These are phyloP conservation scores for Solanum hybrid DNA, from an alignment of 305 asterid species.

Conservation along the genomic window DNA sequence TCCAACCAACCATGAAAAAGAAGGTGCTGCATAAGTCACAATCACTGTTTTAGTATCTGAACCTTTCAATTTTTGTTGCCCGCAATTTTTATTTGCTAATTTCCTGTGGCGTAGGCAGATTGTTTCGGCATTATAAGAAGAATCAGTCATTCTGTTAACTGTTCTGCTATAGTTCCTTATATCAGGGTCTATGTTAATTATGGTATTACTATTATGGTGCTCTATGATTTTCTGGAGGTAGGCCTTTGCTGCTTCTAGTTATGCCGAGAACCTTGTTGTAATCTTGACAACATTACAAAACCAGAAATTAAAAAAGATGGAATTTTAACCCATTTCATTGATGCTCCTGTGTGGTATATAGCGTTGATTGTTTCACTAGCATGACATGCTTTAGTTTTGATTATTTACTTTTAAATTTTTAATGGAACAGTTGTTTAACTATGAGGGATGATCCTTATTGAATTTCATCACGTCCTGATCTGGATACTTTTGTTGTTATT, in stretches of 20 bases:
- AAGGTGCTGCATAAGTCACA: slow-evolving; percentile 29
- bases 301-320: not conserved
- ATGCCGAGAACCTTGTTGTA: slow-evolving; percentile 5
- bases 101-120: slow-evolving; percentile 32
- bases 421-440: not conserved
- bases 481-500: not conserved
- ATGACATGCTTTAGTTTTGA: not conserved
- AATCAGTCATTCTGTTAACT: slow-evolving; percentile 21
- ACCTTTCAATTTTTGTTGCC: slow-evolving; percentile 22
- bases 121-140: slow-evolving; percentile 19
- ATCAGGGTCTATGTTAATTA: slow-evolving; percentile 12
- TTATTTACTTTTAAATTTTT: not conserved
- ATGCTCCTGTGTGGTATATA: not conserved
- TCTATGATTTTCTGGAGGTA: slow-evolving; percentile 10
- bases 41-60: slow-evolving; percentile 17
- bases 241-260: slow-evolving; percentile 17
- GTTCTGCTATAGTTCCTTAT: slow-evolving; percentile 20
- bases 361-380: not conserved
- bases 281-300: slow-evolving; percentile 6
- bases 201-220: slow-evolving; percentile 13
- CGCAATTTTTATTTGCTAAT: slow-evolving; percentile 23
- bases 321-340: not conserved
- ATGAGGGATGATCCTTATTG: not conserved
- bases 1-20: slow-evolving; percentile 9
- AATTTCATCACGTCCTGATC: not conserved